phyloP scores from a whole-genome alignment of 176 grass and related monocot genomes.

The Ampelocalamus luodianensis region DNA sequence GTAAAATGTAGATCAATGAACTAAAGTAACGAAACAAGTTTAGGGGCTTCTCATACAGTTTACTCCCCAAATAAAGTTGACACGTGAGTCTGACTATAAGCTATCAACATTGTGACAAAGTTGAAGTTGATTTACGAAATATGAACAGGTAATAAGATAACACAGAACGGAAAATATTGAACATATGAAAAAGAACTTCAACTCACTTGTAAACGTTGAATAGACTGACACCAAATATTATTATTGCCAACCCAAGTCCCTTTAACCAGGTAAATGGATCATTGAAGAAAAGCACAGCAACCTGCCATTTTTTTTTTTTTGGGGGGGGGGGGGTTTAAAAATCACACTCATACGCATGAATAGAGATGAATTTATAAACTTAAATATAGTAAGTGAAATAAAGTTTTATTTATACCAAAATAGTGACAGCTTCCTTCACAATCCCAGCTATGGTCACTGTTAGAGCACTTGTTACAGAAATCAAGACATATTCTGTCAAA shows the following conservation, averaged over 20 bases:
- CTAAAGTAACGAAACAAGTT: constrained; percentile 12
- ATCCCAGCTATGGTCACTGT: constrained; percentile 92
- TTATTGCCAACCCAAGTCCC: constrained; percentile 71
- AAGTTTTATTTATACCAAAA: constrained; percentile 67
- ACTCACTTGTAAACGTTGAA: constrained; percentile 98
- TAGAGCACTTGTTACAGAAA: constrained; percentile 95
- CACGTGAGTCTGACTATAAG: background rate
- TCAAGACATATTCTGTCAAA: constrained; percentile 94
- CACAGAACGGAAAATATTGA: background rate
- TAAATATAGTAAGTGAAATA: constrained; percentile 7
- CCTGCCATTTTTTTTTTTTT: constrained; percentile 58
- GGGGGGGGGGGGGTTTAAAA: background rate
- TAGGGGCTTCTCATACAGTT: background rate
- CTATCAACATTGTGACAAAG: constrained; percentile 11
- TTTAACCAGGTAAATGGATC: constrained; percentile 97
- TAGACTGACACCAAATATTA: constrained; percentile 86
- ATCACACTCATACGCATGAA: constrained; percentile 5
- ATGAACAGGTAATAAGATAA: constrained; percentile 14
- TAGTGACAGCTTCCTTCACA: constrained; percentile 95
- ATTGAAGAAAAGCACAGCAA: constrained; percentile 92
- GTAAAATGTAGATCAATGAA: constrained; percentile 3
- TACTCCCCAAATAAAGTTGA: constrained; percentile 5
- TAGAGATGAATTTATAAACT: constrained; percentile 25
- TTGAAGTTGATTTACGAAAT: constrained; percentile 19
- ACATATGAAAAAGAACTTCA: constrained; percentile 22